Conservation (phyloP, 306 rosid genomes). For the Acacia acuminata region DNA sequence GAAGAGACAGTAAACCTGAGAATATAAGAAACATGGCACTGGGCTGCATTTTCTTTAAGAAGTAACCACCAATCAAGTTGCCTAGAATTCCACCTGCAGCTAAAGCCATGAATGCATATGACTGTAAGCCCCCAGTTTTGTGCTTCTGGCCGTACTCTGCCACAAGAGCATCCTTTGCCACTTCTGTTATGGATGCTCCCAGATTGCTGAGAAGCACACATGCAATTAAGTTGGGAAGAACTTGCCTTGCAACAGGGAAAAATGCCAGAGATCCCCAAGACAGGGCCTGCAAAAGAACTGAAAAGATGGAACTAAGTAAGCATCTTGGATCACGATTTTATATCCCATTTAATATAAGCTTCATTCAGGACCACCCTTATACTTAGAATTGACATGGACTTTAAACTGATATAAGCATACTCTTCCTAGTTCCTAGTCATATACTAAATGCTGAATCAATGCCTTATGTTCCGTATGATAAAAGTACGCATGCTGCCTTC, state of each 20-base stretch:
- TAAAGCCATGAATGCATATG: constrained; percentile 85
- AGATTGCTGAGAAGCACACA: constrained; percentile 78
- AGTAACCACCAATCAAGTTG: constrained; percentile 77
- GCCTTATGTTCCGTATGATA: neutral
- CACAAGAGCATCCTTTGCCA: constrained; percentile 90
- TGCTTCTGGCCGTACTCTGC: constrained; percentile 80
- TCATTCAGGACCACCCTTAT: neutral
- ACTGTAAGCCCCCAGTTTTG: constrained; percentile 68
- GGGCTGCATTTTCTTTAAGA: constrained; percentile 60
- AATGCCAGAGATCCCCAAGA: constrained; percentile 81
- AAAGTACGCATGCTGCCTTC: neutral
- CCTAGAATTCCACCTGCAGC: constrained; percentile 89
- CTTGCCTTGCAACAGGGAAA: constrained; percentile 56
- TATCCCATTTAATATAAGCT: neutral
- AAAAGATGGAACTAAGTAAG: constrained; percentile 41
- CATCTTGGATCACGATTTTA: neutral
- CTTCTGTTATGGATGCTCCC: constrained; percentile 91
- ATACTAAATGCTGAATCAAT: neutral
- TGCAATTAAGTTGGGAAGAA: constrained; percentile 59
- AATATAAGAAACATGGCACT: constrained; percentile 65
- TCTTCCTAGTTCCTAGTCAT: neutral
- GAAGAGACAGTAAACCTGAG: constrained; percentile 54
- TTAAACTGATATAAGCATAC: neutral
- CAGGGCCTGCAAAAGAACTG: constrained; percentile 81
- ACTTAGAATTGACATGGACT: neutral